phyloP scores from a whole-genome alignment of 352 stramenopile species.

The Pythium folliculosum region DNA sequence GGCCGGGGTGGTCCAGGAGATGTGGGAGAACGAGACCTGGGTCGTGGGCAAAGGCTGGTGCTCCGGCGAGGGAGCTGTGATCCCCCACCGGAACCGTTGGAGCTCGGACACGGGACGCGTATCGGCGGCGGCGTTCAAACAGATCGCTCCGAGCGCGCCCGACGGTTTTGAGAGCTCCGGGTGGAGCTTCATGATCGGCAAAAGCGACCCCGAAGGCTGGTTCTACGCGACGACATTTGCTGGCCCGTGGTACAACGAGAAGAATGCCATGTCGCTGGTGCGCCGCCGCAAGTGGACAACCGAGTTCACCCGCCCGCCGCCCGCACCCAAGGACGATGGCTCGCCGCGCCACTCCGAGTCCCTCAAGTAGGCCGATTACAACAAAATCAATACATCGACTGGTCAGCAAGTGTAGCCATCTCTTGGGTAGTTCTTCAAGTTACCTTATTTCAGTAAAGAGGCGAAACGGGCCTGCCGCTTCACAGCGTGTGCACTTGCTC shows the following conservation, averaged over 20 bases:
- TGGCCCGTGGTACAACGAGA: conserved; percentile 38
- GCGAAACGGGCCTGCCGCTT: conserved; percentile 11
- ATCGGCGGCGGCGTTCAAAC: conserved; percentile 30
- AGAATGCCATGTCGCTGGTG: conserved; percentile 25
- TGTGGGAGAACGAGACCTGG: conserved; percentile 48
- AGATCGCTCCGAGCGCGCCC: conserved; percentile 28
- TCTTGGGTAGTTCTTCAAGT: neutral
- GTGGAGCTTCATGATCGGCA: conserved; percentile 37
- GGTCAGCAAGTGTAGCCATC: conserved; percentile 1
- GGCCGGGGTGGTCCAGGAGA: conserved; percentile 27
- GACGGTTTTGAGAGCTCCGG: conserved; percentile 21
- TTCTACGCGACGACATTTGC: conserved; percentile 38
- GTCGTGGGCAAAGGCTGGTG: conserved; percentile 31
- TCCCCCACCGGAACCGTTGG: conserved; percentile 26
- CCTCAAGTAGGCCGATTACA: neutral
- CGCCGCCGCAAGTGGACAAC: conserved; percentile 35
- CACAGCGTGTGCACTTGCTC: neutral
- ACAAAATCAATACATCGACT: neutral
- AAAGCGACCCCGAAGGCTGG: conserved; percentile 43
- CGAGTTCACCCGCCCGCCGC: neutral
- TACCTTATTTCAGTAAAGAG: neutral
- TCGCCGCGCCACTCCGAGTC: conserved; percentile 4
- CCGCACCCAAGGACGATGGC: neutral
- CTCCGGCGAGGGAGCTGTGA: conserved; percentile 14
- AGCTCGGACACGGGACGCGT: conserved; percentile 31